These are phyloP conservation scores for Viridothelium virens DNA, from an alignment of 495 filamentous ascomycete species.

Conservation along the genomic window DNA sequence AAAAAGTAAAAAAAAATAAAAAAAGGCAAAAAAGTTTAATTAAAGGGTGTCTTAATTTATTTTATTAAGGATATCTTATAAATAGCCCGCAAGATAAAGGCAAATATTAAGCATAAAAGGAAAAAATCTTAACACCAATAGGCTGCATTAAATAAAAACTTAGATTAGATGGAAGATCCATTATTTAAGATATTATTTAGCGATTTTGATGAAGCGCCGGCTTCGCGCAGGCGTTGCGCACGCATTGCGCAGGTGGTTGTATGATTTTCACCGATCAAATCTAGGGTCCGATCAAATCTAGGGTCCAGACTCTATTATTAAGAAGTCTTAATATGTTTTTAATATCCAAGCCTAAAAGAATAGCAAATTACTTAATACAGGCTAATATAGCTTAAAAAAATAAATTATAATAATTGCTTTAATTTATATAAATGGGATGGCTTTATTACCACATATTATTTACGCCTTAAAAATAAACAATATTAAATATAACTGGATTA, in stretches of 20 bases:
- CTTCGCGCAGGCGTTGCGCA: no score
- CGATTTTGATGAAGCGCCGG: background rate
- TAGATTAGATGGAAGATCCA: background rate
- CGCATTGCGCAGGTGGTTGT: no score
- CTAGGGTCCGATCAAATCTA: background rate
- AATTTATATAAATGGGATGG: background rate
- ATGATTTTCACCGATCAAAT: no score
- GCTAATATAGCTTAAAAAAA: background rate
- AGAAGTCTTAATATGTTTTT: background rate
- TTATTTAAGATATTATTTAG: no score
- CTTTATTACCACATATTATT: background rate
- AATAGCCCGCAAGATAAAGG: background rate
- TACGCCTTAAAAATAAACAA: background rate
- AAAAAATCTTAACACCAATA: background rate
- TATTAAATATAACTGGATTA: background rate
- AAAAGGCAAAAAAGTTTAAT: no score
- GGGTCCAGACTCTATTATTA: background rate
- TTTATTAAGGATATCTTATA: background rate
- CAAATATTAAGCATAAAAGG: background rate
- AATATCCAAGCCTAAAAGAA: background rate
- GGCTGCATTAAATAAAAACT: background rate
- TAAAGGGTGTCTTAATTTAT: no score
- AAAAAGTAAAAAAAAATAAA: no score
- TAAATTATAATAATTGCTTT: background rate
- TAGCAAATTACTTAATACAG: background rate